A percentile compares a stretch with the other conserved stretches of the same genome.
Evolutionary conservation across 2,329 filamentous ascomycete species (phyloP).

Genomic region (Leptographium galeiforme): DNA sequence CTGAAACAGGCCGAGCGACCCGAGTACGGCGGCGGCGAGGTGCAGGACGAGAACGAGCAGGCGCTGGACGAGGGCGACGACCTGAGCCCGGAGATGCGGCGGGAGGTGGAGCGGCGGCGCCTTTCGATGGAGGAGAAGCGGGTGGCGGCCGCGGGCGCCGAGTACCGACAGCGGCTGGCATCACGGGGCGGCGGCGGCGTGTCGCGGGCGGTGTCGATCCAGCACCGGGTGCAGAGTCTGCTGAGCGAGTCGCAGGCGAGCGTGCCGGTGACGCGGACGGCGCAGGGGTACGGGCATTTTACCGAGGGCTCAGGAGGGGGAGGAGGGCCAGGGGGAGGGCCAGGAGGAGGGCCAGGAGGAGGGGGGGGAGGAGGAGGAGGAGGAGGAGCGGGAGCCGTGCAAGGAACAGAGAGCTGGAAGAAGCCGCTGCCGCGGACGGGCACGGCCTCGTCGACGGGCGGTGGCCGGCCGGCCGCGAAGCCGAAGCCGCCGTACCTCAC

Average conservation of each 20-base stretch:
- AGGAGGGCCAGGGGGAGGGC: slow-evolving; percentile 12
- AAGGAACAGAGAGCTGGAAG: slow-evolving; percentile 2
- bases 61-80: slow-evolving; percentile 54
- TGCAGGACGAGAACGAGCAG: slow-evolving; percentile 51
- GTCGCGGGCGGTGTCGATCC: slow-evolving; percentile 68
- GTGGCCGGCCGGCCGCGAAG: slow-evolving; percentile 36
- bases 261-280: slow-evolving; percentile 50
- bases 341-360: slow-evolving; percentile 13
- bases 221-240: slow-evolving; percentile 78
- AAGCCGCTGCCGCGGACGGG: slow-evolving; percentile 5
- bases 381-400: not conserved
- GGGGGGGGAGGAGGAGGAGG: not conserved
- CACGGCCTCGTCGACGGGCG: not conserved
- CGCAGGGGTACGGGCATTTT: slow-evolving; percentile 81
- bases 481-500: slow-evolving; percentile 49
- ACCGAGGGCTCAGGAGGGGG: slow-evolving; percentile 41
- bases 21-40: slow-evolving; percentile 49
- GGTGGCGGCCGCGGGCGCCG: slow-evolving; percentile 76
- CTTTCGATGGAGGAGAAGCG: slow-evolving; percentile 80
- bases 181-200: slow-evolving; percentile 46
- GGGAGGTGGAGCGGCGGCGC: slow-evolving; percentile 72
- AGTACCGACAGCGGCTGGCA: slow-evolving; percentile 67
- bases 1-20: slow-evolving; percentile 32
- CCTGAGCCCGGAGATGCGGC: slow-evolving; percentile 73
- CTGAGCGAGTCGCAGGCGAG: slow-evolving; percentile 61